Base-by-base conservation (phyloP, 1,139 yeast species). In the Pichia sp. region DNA sequence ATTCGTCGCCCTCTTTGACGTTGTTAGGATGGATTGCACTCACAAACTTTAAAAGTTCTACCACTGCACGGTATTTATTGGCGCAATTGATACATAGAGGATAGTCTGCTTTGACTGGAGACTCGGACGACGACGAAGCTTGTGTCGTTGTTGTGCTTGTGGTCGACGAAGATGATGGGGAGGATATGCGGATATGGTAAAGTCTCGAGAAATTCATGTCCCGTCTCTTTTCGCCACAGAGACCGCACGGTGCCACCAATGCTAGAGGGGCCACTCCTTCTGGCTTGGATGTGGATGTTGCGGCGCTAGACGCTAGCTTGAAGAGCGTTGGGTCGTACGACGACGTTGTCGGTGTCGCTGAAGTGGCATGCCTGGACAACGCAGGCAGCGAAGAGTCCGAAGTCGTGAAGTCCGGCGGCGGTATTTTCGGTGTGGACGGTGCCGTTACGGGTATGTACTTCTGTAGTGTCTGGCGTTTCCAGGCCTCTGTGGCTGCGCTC, bases 31-130 rank as follows among this genome's bases (percentile, higher is more conserved):
- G 45, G 7, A 66, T 36, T 7, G 49, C 53, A 83, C 53, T 93
- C 85, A 70, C 84, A 83, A 63, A 87, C 78, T 60, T 90, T 93
- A 73, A 96, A 84, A 36, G 85, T 56, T 92, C 97, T 68, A 97
- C 90, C 3, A 88, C 82, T 57, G 87, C 83, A 62, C 98, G 79
- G 52, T 91, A 79, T 63, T 90, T 84, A 54, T 85, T 78, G 51
- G 92, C 75, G 71, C 98, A 93, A 66, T 82, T 85, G 61, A 85
- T 85, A 68, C 98, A 93, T 49, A 92, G 74, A n/a, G 96, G 90
- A 64, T 87, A 86, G 30, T 55, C 55, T n/a, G 44, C 42, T 33
- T 66, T 70, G 12, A 12, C 12, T 31, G 34, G 34, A 31, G 34
- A 8, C 9, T 31, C 34, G 2, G 34, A 8, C 9, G 34, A 31